A percentile compares a stretch with the other conserved stretches of the same genome.
Evolutionary conservation across 192 early-diverging fungal genomes (phyloP).

Genomic region (Umbelopsis ramanniana): DNA sequence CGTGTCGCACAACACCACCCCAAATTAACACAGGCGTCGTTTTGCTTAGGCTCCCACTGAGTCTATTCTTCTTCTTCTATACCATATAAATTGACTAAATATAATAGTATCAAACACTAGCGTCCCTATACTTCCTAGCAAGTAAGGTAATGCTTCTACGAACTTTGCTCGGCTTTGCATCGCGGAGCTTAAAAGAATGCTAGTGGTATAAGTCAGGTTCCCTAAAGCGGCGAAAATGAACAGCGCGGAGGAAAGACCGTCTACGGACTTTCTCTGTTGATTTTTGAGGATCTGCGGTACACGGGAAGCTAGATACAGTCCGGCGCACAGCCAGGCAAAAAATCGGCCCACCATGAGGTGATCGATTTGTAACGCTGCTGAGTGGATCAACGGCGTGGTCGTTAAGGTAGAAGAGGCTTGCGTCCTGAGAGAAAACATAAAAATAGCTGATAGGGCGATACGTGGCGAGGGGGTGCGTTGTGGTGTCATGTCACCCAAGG

Average conservation of each 20-base stretch:
- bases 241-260: slow-evolving; percentile 76
- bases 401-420: slow-evolving; percentile 16
- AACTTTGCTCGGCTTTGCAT: background rate
- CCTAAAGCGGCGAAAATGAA: slow-evolving; percentile 75
- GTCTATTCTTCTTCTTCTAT: slow-evolving; percentile 15
- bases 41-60: background rate
- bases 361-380: background rate
- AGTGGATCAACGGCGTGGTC: background rate
- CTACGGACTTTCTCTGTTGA: slow-evolving; percentile 55
- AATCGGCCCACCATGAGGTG: slow-evolving; percentile 49
- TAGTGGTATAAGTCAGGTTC: slow-evolving; percentile 66
- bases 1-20: background rate
- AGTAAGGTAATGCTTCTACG: slow-evolving; percentile 50
- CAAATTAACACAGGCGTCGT: background rate
- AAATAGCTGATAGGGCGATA: slow-evolving; percentile 1
- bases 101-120: slow-evolving; percentile 73
- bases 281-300: slow-evolving; percentile 82
- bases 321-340: slow-evolving; percentile 71
- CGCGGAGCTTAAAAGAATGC: slow-evolving; percentile 44
- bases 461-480: slow-evolving; percentile 10
- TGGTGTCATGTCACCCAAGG: background rate
- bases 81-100: slow-evolving; percentile 53
- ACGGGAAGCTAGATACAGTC: slow-evolving; percentile 69
- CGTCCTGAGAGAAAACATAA: background rate
- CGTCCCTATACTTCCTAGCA: slow-evolving; percentile 75